Evolutionary conservation across 164 flowering plant genomes (phyloP).

Genomic region (Hamamelis virginiana): DNA sequence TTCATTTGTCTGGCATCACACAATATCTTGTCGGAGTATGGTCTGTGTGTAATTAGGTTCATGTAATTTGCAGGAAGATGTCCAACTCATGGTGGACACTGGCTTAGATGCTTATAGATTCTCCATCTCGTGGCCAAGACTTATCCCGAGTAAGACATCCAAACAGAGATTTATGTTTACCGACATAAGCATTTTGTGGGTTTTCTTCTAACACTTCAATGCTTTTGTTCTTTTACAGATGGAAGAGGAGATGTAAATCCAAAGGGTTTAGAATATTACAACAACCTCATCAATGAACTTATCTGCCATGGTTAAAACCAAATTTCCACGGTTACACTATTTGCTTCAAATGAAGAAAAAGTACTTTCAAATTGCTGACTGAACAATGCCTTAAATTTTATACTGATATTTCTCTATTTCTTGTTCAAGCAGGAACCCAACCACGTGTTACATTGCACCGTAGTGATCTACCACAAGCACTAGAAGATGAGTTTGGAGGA

Average conservation of each 20-base stretch:
- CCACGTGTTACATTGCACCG: conserved; percentile 61
- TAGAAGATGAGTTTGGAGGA: conserved; percentile 79
- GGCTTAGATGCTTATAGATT: conserved; percentile 58
- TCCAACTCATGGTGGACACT: conserved; percentile 45
- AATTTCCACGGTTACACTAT: neutral
- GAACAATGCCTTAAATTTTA: neutral
- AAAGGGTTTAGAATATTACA: conserved; percentile 70
- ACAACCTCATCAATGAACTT: conserved; percentile 65
- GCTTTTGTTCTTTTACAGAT: conserved; percentile 30
- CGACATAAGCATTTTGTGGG: neutral
- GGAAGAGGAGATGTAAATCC: conserved; percentile 74
- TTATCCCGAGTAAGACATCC: conserved; percentile 45
- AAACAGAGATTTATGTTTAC: neutral
- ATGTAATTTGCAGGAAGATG: conserved; percentile 50
- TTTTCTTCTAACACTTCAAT: neutral
- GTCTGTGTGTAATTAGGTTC: too few species aligned
- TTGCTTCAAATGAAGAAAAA: neutral
- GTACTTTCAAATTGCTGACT: neutral
- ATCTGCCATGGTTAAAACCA: conserved; percentile 36
- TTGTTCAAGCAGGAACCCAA: conserved; percentile 50
- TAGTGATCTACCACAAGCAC: conserved; percentile 63
- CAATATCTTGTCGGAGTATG: too few species aligned
- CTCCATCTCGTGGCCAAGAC: conserved; percentile 65
- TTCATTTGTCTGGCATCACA: too few species aligned
- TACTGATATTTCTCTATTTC: neutral